Conservation (phyloP, 2,329 filamentous ascomycete species). For the Alternaria conjuncta region DNA sequence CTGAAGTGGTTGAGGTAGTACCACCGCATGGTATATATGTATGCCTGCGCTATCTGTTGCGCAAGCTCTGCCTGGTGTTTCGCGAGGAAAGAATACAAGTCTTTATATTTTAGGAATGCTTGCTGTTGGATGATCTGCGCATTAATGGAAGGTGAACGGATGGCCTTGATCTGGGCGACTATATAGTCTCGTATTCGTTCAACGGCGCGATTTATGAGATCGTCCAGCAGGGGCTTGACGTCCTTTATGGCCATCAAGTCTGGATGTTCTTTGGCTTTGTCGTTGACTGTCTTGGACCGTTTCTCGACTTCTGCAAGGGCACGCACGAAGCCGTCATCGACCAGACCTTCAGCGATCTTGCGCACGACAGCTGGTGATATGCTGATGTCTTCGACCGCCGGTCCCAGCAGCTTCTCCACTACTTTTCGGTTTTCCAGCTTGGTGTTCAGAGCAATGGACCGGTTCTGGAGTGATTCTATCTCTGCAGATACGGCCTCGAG, state of each 20-base stretch:
- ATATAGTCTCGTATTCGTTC: conserved; percentile 94
- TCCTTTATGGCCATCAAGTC: conserved; percentile 80
- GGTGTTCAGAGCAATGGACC: conserved; percentile 82
- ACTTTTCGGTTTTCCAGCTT: conserved; percentile 87
- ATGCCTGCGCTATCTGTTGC: conserved; percentile 89
- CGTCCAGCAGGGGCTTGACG: conserved; percentile 81
- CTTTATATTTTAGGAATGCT: conserved; percentile 85
- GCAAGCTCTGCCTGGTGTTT: conserved; percentile 82
- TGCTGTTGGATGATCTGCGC: conserved; percentile 96
- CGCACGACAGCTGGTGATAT: conserved; percentile 83
- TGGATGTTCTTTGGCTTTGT: conserved; percentile 63
- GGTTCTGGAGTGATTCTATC: conserved; percentile 89
- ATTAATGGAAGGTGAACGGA: conserved; percentile 95
- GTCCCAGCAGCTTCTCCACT: conserved; percentile 85
- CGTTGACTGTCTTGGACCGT: conserved; percentile 74
- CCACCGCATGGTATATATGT: conserved; percentile 99
- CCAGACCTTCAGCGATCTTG: conserved; percentile 84
- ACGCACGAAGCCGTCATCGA: conserved; percentile 89
- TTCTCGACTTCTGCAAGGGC: conserved; percentile 84
- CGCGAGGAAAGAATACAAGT: conserved; percentile 84
- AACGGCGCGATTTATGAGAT: conserved; percentile 85
- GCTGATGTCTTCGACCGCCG: conserved; percentile 89
- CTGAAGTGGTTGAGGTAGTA: conserved; percentile 93
- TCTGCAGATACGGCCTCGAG: conserved; percentile 90
- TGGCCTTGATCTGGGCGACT: conserved; percentile 90